A percentile compares a stretch with the other conserved stretches of the same genome.
phyloP scores from a whole-genome alignment of 495 filamentous ascomycete genomes.

The Tuber melanosporum region DNA sequence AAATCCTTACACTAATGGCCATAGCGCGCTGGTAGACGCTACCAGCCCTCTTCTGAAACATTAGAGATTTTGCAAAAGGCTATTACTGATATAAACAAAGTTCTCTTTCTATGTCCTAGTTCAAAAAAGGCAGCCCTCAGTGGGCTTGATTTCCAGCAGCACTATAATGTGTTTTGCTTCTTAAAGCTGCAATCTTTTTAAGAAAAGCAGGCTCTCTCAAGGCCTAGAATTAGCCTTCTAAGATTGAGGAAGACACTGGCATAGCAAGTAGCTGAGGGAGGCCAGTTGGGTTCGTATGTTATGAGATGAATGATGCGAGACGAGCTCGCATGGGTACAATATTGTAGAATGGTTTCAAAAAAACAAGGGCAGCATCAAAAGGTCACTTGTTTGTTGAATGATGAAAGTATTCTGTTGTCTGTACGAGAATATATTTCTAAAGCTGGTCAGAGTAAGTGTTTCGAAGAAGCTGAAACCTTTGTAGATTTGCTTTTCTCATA shows the following conservation, averaged over 20 bases:
- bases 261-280: not conserved
- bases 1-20: no score
- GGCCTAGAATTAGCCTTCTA: no score
- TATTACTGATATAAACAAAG: no score
- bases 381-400: slow-evolving; percentile 6
- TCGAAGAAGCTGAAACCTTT: not conserved
- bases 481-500: not conserved
- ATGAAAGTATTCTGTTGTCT: slow-evolving; percentile 1
- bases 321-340: not conserved
- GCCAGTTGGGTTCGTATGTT: not conserved
- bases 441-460: slow-evolving; percentile 5
- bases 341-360: not conserved
- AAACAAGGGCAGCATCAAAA: not conserved
- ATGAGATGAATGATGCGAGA: not conserved
- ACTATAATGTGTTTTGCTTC: no score
- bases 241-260: not conserved
- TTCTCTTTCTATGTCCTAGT: no score
- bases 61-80: no score
- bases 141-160: no score
- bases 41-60: no score
- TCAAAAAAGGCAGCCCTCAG: no score
- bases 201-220: no score
- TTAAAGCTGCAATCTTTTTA: no score
- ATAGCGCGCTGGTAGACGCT: no score
- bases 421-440: slow-evolving; percentile 6